These are phyloP conservation scores for Tolypocladium ovalisporum DNA, from an alignment of 2,329 filamentous ascomycete species.

Conservation along the genomic window DNA sequence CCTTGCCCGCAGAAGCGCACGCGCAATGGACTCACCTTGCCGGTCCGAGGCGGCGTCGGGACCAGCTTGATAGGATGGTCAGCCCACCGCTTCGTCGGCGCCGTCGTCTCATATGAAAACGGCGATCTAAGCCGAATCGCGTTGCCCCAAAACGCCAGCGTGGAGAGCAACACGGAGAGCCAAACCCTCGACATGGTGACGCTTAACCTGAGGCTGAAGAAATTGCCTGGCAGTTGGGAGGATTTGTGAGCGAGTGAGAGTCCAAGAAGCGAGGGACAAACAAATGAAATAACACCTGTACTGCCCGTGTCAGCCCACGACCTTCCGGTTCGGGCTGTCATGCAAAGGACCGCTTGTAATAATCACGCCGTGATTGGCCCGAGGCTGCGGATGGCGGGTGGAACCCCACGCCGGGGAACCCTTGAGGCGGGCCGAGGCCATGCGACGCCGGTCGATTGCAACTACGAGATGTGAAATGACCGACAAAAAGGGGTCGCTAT, in stretches of 20 bases:
- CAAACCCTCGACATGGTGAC: conserved; percentile 10
- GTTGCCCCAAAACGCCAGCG: conserved; percentile 17
- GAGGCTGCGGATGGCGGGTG: background rate
- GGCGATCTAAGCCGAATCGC: conserved; percentile 23
- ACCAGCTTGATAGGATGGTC: conserved; percentile 44
- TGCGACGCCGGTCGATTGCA: background rate
- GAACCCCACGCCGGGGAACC: background rate
- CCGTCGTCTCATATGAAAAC: conserved; percentile 15
- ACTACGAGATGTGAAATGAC: background rate
- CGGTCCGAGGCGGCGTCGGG: conserved; percentile 38
- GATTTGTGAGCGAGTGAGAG: background rate
- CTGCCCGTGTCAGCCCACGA: background rate
- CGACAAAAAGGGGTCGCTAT: background rate
- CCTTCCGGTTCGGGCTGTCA: background rate
- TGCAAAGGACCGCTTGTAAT: background rate
- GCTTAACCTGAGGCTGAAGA: background rate
- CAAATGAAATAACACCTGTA: background rate
- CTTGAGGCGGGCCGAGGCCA: background rate
- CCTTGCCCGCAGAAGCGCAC: background rate
- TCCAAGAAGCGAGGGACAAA: background rate
- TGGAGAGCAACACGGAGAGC: conserved; percentile 14
- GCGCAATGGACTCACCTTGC: conserved; percentile 27
- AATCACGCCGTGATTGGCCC: background rate
- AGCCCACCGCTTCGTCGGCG: conserved; percentile 33
- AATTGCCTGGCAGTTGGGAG: background rate